Conservation (phyloP, 345 rosid species). For the Lepidium sativum region DNA sequence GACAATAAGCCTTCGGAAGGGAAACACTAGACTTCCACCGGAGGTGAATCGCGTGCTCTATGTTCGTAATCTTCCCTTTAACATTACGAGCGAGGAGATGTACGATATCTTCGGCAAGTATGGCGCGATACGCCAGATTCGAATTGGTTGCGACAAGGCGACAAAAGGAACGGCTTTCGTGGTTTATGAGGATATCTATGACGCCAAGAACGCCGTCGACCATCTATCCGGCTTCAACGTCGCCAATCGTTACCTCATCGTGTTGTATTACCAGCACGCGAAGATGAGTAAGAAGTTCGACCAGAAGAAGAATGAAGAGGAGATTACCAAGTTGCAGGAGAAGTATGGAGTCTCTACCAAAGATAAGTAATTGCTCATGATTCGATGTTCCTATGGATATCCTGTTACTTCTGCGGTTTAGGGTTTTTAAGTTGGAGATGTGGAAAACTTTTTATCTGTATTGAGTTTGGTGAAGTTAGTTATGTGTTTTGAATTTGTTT, state of each 20-base stretch:
- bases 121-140: conserved; percentile 95
- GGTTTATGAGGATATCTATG: conserved; percentile 93
- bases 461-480: not conserved
- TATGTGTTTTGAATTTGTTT: conserved; percentile 3
- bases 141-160: conserved; percentile 81
- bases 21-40: conserved; percentile 85
- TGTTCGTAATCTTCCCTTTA: conserved; percentile 96
- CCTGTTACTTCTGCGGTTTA: not conserved
- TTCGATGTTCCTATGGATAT: not conserved
- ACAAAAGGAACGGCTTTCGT: conserved; percentile 94
- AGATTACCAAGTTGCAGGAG: conserved; percentile 79
- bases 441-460: not conserved
- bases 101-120: conserved; percentile 98
- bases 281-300: conserved; percentile 94
- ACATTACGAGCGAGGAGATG: conserved; percentile 99
- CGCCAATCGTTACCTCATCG: conserved; percentile 85
- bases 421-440: conserved; percentile 9
- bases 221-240: conserved; percentile 98
- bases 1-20: conserved; percentile 66
- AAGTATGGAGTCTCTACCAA: conserved; percentile 83
- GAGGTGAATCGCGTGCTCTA: conserved; percentile 92
- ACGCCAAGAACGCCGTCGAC: conserved; percentile 94
- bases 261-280: conserved; percentile 82
- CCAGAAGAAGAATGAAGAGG: conserved; percentile 90
- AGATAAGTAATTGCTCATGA: conserved; percentile 44